Base-by-base conservation (phyloP, 106 monocot genomes). In the Apostasia shenzhenica region DNA sequence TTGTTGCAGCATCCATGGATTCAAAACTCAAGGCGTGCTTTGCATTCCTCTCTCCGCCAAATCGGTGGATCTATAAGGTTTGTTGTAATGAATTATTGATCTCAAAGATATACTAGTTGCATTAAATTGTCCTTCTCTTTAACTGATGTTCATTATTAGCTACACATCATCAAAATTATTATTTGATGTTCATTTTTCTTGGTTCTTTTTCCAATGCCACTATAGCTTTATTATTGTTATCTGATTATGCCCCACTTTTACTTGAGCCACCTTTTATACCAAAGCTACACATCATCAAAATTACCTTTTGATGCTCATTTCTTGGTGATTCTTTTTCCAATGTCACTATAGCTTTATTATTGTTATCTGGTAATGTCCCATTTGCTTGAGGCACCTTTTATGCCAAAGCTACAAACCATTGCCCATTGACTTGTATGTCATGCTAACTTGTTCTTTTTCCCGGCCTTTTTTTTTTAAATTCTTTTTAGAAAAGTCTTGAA, bases 1-100 rank as follows among this genome's bases (percentile, higher is more conserved):
- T 83, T 99, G 75, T 70, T 99, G 47, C 73, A 75, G 77, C 97
- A 99, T 58, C 81, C 89, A 62, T 99, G 97, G 97, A 90, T 99
- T 59, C 89, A 83, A 67, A 92, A 90, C 71, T 87, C 92, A 59
- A 99, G 97, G 70, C 84, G 92, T 42, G 81, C 81, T 67, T 73
- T 86, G 63, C 92, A 72, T 26, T 87, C 89, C 14, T 85, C 87
- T 65, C 77, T 92, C 49, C 84, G 87, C 8, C 75, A 84, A 79
- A 63, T 85, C 58, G 75, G 82, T 75, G 73, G 82, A 77, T 78
- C 83, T 62, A 7, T 81, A 66, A 92, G 84, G 97, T 99, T 75
- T 44, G 6, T 44, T 41, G 2, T 59, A 26, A 52, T 40, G 3
- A 7, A 13, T 13, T 48, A 37, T 59, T 39, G 51, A 42, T 59